phyloP scores from a whole-genome alignment of 2,329 filamentous ascomycete genomes.

The Neoascochyta sp. region DNA sequence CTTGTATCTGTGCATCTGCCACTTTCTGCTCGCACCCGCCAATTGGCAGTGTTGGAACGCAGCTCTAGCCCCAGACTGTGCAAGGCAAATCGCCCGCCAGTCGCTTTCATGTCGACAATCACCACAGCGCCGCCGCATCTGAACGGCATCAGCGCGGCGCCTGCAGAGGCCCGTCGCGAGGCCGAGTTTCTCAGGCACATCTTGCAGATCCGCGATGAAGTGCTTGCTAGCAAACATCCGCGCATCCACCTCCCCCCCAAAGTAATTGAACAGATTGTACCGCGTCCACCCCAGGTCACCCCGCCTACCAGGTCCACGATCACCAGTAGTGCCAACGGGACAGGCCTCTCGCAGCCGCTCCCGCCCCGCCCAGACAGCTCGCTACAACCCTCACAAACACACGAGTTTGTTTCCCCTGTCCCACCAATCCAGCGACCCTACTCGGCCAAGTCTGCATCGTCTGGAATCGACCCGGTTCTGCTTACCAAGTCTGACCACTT shows the following conservation, averaged over 20 bases:
- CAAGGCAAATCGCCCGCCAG: conserved; percentile 19
- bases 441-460: conserved; percentile 48
- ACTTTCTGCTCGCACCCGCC: conserved; percentile 12
- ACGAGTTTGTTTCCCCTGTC: conserved; percentile 20
- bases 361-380: conserved; percentile 32
- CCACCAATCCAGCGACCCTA: conserved; percentile 30
- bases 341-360: conserved; percentile 18
- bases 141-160: conserved; percentile 38
- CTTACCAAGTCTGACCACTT: conserved; percentile 83
- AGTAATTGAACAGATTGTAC: conserved; percentile 45
- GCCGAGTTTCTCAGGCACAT: conserved; percentile 68
- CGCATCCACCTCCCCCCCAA: conserved; percentile 56
- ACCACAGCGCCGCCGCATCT: conserved; percentile 25
- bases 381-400: conserved; percentile 20
- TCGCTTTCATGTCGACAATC: conserved; percentile 31
- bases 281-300: conserved; percentile 28
- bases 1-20: conserved; percentile 27
- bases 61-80: conserved; percentile 15
- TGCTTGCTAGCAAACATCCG: conserved; percentile 72
- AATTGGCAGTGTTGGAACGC: conserved; percentile 16
- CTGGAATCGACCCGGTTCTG: conserved; percentile 76
- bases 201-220: conserved; percentile 71
- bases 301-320: conserved; percentile 26
- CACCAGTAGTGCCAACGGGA: conserved; percentile 31
- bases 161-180: conserved; percentile 40